Conservation (phyloP, 208 protist species). For the Trypanosoma avium region DNA sequence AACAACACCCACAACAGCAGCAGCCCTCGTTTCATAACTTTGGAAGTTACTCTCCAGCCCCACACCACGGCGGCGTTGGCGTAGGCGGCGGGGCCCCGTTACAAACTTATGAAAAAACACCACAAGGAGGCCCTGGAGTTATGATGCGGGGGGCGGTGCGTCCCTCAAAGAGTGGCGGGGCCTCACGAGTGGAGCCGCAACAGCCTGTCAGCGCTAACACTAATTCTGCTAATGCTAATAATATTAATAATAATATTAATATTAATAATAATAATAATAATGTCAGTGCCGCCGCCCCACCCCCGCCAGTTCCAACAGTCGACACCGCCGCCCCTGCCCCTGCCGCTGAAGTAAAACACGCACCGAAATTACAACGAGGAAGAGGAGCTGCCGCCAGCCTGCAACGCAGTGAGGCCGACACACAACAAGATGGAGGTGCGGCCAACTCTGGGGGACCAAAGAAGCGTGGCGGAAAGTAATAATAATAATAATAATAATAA, state of each 20-base stretch:
- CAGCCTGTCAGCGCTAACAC: constrained; percentile 29
- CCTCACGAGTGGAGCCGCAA: constrained; percentile 28
- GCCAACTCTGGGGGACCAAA: constrained; percentile 13
- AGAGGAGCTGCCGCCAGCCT: constrained; percentile 35
- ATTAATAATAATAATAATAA: too few species aligned
- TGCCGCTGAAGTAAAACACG: constrained; percentile 32
- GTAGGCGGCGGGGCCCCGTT: too few species aligned
- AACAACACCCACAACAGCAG: constrained; percentile 26
- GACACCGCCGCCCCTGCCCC: constrained; percentile 31
- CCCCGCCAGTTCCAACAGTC: constrained; percentile 39
- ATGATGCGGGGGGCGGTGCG: constrained; percentile 10
- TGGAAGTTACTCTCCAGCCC: constrained; percentile 7
- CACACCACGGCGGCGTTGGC: too few species aligned
- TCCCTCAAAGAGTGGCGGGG: constrained; percentile 17
- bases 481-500: neutral
- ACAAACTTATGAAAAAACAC: too few species aligned
- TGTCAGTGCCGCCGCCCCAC: constrained; percentile 11
- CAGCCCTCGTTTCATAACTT: constrained; percentile 14
- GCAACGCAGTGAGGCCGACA: constrained; percentile 17
- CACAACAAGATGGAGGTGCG: constrained; percentile 3
- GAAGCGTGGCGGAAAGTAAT: constrained; percentile 35
- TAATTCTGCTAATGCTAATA: too few species aligned
- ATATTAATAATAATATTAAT: too few species aligned
- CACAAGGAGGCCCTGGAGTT: constrained; percentile 8
- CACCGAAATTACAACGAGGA: constrained; percentile 45